These are phyloP conservation scores for Dothideomycetes sp. DNA, from an alignment of 2,329 filamentous ascomycete genomes.

Conservation along the genomic window DNA sequence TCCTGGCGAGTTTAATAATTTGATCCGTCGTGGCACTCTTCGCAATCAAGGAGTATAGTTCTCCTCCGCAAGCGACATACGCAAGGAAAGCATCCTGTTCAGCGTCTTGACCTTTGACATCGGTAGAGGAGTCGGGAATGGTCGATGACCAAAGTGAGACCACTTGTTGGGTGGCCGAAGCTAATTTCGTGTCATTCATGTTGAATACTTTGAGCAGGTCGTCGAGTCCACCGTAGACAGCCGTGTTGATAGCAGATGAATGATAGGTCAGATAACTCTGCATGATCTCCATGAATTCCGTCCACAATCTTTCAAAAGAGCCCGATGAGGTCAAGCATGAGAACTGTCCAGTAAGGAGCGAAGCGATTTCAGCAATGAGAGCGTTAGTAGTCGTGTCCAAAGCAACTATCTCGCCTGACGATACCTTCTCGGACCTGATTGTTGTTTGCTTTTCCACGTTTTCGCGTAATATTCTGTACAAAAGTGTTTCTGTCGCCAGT, in stretches of 20 bases:
- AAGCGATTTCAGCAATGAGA: constrained; percentile 63
- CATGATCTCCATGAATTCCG: constrained; percentile 61
- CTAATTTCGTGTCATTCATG: constrained; percentile 18
- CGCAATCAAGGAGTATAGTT: constrained; percentile 69
- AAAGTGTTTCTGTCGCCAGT: constrained; percentile 68
- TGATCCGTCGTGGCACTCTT: constrained; percentile 52
- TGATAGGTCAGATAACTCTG: constrained; percentile 38
- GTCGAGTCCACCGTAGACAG: constrained; percentile 33
- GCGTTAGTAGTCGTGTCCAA: constrained; percentile 60
- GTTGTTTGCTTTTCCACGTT: constrained; percentile 14
- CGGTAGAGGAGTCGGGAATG: constrained; percentile 18
- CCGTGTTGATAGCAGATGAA: constrained; percentile 33
- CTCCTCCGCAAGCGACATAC: constrained; percentile 67
- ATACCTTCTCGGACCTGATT: constrained; percentile 15
- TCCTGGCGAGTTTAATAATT: constrained; percentile 58
- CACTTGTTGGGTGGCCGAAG: constrained; percentile 21
- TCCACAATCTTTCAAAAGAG: constrained; percentile 66
- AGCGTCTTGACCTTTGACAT: constrained; percentile 17
- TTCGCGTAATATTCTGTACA: constrained; percentile 61
- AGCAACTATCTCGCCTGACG: background rate
- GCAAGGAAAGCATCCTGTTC: constrained; percentile 79
- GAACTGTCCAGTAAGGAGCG: constrained; percentile 67
- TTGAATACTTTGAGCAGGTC: constrained; percentile 29
- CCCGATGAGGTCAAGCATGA: constrained; percentile 57
- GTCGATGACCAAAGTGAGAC: constrained; percentile 25